These are phyloP conservation scores for Warburgia ugandensis DNA, from an alignment of 164 flowering plant species.

Conservation along the genomic window DNA sequence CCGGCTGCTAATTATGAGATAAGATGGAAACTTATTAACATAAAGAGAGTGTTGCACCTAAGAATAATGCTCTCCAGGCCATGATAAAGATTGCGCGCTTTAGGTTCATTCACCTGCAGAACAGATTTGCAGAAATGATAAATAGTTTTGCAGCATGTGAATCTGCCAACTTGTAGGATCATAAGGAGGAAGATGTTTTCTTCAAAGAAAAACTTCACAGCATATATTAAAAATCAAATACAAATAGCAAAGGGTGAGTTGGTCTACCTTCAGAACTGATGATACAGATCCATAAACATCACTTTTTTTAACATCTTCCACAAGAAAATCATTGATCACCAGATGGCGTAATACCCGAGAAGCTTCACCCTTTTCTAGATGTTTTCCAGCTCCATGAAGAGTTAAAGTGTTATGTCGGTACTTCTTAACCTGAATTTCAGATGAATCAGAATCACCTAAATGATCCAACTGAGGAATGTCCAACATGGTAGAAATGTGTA, in stretches of 20 bases:
- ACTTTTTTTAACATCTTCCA: conserved; percentile 86
- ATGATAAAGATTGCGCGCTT: conserved; percentile 35
- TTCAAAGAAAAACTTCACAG: too few species aligned
- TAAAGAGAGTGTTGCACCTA: conserved; percentile 34
- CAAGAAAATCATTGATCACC: conserved; percentile 72
- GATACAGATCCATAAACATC: conserved; percentile 88
- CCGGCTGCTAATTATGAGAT: too few species aligned
- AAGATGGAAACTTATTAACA: too few species aligned
- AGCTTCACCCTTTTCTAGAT: conserved; percentile 74
- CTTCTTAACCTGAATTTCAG: conserved; percentile 62
- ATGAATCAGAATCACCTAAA: conserved; percentile 7
- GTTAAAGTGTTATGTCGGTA: conserved; percentile 55
- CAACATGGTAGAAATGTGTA: conserved; percentile 1
- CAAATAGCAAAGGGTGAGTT: too few species aligned
- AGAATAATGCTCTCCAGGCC: conserved; percentile 46
- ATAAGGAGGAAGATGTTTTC: background rate
- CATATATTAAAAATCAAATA: too few species aligned
- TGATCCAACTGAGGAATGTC: background rate
- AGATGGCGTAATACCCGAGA: conserved; percentile 79
- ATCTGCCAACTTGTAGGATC: background rate
- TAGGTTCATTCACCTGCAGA: conserved; percentile 73
- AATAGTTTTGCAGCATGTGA: background rate
- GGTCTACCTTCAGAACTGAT: conserved; percentile 66
- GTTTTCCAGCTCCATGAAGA: conserved; percentile 89
- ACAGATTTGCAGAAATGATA: background rate